Base-by-base conservation (phyloP, 2,329 filamentous ascomycete genomes). In the Tolypocladium nubicola region DNA sequence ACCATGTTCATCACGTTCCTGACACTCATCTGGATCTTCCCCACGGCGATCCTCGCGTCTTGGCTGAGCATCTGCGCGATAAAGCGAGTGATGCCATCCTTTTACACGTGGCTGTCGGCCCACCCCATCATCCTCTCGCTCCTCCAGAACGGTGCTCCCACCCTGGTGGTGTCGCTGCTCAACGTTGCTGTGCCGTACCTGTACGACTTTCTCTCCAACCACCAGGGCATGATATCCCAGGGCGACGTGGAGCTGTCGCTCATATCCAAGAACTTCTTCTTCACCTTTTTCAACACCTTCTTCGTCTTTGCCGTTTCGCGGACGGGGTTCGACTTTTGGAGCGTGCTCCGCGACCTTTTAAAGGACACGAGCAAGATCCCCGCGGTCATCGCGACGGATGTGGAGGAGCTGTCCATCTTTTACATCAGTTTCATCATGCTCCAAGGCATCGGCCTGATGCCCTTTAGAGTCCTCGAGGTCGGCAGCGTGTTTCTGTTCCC, bases 231-330 rank as follows among this genome's bases (percentile, higher is more conserved):
- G 86, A 90, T 96, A 55, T 97, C 94, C 0, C 89, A 91, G 64
- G 90, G 90, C 50, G 94, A 99, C 61, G 86, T 99, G 26, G 94
- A 97, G 71, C 79, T 99, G 8, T 97, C 94, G 0, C 80, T 95
- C 50, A 93, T 99, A 62, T 96, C 90, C 56, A 99, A 99, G 76
- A 99, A 97, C 72, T 99, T 97, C 75, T 96, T 97, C 79, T 99
- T 99, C 70, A 92, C 89, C 11, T 99, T 99, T 73, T 97, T 99
- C 82, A 99, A 99, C 73, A 90, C 97, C 58, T 99, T 99, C 73
- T 82, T 97, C 54, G 84, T 97, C 50, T 97, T 97, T 70, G 95
- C 93, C 1, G 81, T 94, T 33, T 89, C 96, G 52, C 89, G 88
- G 56, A 90, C 91, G 5, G 90, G 89, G 73, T 84, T 87, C 43